Conservation (phyloP, 495 filamentous ascomycete genomes). For the Podospora pseudocomata region DNA sequence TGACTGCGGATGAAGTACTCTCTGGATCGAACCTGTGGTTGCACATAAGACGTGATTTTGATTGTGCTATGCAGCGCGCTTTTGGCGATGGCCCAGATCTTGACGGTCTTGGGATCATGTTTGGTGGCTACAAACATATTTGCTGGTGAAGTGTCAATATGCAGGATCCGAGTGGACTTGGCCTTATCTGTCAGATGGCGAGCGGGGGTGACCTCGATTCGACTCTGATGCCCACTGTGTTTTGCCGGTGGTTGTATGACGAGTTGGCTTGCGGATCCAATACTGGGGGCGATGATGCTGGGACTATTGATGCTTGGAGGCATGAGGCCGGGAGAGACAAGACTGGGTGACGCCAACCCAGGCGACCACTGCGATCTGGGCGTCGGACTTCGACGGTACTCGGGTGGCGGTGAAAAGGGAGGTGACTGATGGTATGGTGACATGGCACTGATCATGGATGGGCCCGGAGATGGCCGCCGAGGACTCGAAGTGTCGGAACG, state of each 20-base stretch:
- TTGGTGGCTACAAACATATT: slow-evolving; percentile 20
- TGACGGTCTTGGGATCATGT: slow-evolving; percentile 27
- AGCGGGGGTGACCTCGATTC: slow-evolving; percentile 16
- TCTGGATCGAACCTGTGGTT: slow-evolving; percentile 27
- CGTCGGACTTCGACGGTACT: slow-evolving; percentile 7
- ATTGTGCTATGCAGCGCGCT: slow-evolving; percentile 24
- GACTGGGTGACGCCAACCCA: neutral
- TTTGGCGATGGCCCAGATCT: slow-evolving; percentile 29
- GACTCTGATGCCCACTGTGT: neutral
- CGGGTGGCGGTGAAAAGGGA: slow-evolving; percentile 9
- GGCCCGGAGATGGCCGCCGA: neutral
- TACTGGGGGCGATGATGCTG: neutral
- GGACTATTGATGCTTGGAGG: neutral
- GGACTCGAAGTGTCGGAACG: neutral
- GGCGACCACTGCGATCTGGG: neutral
- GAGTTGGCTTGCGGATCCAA: neutral
- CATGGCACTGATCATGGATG: neutral
- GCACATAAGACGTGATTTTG: slow-evolving; percentile 30
- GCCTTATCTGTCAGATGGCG: slow-evolving; percentile 25
- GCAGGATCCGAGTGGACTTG: slow-evolving; percentile 24
- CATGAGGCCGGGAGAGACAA: neutral
- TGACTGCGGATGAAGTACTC: slow-evolving; percentile 34
- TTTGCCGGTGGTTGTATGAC: slow-evolving; percentile 2
- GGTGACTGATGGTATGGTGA: neutral
- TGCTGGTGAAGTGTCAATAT: slow-evolving; percentile 28